Base-by-base conservation (phyloP, 306 rosid genomes). In the Hippophae gyantsensis region DNA sequence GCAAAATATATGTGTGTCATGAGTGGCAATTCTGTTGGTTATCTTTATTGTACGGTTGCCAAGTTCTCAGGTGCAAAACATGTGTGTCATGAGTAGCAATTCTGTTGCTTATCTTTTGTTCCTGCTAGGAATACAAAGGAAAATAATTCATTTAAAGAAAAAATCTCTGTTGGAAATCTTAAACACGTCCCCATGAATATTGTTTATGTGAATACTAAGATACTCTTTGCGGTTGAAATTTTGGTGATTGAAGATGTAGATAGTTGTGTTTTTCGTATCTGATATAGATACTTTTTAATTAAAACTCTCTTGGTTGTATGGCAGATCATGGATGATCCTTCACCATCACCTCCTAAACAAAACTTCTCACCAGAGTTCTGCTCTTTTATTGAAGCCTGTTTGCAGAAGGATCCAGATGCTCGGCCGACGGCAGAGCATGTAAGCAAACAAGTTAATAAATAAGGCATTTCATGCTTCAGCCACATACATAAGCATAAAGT, bases 351-450 rank as follows among this genome's bases (percentile, higher is more conserved):
- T 52, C 69, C 93, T 58, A 77, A 83, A 57, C 83, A 80, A n/a
- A 74, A 77, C 2, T 83, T 92, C 80, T 92, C 99, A 41, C 78
- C 90, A 3, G 99, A 92, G 63, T 92, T 92, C 69, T 83, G 92
- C 80, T 88, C 93, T 7, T 92, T 92, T 62, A 79, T 92, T 54
- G 95, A 89, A 80, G 82, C 82, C 55, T 92, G 99, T 82, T 79
- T 92, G 73, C 86, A 76, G 68, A 92, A 92, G 79, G 88, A 88
- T 76, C 79, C 90, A 62, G 99, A 92, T 58, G 63, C 57, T 50
- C 83, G 98, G 69, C 96, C 96, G 65, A 87, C 98, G 13, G 96
- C 98, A 53, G 98, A 92, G 57, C 88, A 87, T 84, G 98, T 83
- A 43, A 76, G 78, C 65, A 52, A 59, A 53, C 68, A 55, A 58